These are phyloP conservation scores for Rhizopogon parksii DNA, from an alignment of 1,284 basidiomycete species.

Conservation along the genomic window DNA sequence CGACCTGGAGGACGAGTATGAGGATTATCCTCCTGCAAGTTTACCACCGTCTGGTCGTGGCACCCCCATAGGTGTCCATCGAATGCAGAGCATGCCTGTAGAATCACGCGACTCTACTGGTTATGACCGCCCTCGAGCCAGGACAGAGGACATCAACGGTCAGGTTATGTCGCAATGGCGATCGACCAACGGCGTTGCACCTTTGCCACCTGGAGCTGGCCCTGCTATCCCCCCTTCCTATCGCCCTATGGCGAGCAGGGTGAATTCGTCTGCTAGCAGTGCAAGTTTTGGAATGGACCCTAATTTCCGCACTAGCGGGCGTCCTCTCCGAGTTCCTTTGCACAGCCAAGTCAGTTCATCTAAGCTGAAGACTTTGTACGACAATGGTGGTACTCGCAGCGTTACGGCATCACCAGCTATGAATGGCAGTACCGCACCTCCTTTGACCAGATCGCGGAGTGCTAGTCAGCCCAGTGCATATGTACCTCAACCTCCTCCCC, in stretches of 20 bases:
- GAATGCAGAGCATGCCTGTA: constrained; percentile 50
- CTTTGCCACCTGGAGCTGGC: constrained; percentile 22
- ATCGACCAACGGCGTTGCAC: constrained; percentile 28
- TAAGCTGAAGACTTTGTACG: constrained; percentile 48
- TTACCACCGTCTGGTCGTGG: constrained; percentile 57
- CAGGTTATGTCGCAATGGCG: constrained; percentile 63
- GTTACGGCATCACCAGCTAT: constrained; percentile 22
- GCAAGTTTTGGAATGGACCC: constrained; percentile 45
- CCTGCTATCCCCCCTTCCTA: constrained; percentile 13
- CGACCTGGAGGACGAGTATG: constrained; percentile 64
- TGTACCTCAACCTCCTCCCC: constrained; percentile 47
- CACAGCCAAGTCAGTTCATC: constrained; percentile 70
- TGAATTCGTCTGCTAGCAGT: constrained; percentile 33
- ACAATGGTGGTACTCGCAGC: constrained; percentile 29
- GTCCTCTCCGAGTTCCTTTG: constrained; percentile 42
- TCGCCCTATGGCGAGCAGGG: constrained; percentile 43
- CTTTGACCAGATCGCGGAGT: constrained; percentile 57
- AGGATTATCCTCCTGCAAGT: constrained; percentile 58
- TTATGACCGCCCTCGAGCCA: constrained; percentile 56
- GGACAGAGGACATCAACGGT: constrained; percentile 67
- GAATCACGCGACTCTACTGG: constrained; percentile 43
- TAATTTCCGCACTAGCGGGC: constrained; percentile 39
- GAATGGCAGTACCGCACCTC: constrained; percentile 20
- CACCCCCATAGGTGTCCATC: constrained; percentile 54
- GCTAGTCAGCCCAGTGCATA: constrained; percentile 71